Conservation (phyloP, 805 yeast genomes). For the Cyberlindnera xylosilytica region DNA sequence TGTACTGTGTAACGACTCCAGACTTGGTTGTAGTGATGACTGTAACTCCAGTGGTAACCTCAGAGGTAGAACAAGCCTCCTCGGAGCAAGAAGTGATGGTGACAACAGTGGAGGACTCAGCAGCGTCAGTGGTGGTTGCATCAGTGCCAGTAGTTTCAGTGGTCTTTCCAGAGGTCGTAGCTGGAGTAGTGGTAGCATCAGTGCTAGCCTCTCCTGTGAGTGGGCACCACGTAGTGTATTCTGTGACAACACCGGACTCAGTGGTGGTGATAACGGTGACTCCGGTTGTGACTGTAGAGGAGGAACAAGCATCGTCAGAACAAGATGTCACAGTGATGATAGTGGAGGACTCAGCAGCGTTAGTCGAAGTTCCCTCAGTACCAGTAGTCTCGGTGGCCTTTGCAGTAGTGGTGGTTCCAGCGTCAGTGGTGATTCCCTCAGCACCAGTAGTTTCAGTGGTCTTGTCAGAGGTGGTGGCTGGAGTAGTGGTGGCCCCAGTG, state of each 20-base stretch:
- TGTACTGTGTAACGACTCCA: slow-evolving; percentile 28
- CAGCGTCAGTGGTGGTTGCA: neutral
- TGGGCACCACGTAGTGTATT: slow-evolving; percentile 7
- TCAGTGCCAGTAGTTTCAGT: neutral
- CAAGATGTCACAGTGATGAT: slow-evolving; percentile 32
- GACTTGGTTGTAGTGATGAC: slow-evolving; percentile 33
- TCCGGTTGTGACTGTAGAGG: slow-evolving; percentile 24
- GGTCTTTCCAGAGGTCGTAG: neutral
- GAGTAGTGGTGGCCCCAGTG: neutral
- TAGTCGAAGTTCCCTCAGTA: too few relatives aligned
- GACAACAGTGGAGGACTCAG: neutral
- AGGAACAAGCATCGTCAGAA: slow-evolving; percentile 27
- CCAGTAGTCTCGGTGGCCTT: too few relatives aligned
- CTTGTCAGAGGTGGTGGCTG: neutral
- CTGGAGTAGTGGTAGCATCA: neutral
- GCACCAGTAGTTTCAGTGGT: neutral
- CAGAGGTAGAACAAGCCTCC: slow-evolving; percentile 8
- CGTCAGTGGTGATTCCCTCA: neutral
- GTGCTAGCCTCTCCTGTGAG: neutral
- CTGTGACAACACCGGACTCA: slow-evolving; percentile 8
- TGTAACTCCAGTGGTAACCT: slow-evolving; percentile 14
- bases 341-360: slow-evolving; percentile 18
- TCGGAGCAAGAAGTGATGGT: slow-evolving; percentile 17
- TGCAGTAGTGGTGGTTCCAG: slow-evolving; percentile 12
- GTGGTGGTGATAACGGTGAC: slow-evolving; percentile 34